Percentiles rank a stretch among this genome's conserved stretches.
These are phyloP conservation scores for Quercus tomentella DNA, from an alignment of 331 rosid genomes.

Conservation along the genomic window DNA sequence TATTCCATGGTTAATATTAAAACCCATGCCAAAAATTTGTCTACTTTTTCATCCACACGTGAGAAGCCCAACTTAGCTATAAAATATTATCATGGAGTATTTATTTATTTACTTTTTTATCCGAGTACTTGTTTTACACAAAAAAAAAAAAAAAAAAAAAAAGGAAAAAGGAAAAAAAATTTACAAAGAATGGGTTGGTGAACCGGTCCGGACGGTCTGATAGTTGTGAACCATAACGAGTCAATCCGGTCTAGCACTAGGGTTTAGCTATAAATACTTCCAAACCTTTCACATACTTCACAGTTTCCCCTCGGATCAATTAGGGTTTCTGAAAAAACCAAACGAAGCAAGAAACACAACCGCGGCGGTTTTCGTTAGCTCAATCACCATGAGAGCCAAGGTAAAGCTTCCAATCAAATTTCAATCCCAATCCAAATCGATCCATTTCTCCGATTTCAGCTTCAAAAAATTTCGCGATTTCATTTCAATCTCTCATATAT, in stretches of 20 bases:
- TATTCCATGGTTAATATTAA: too few relatives aligned
- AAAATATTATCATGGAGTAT: too few relatives aligned
- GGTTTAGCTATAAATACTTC: not conserved
- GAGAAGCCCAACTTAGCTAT: too few relatives aligned
- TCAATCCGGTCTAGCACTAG: not conserved
- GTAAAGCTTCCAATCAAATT: not conserved
- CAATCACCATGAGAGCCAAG: conserved; percentile 1
- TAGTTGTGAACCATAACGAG: not conserved
- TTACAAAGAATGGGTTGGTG: not conserved
- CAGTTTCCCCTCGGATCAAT: too few relatives aligned
- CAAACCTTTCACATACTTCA: not conserved
- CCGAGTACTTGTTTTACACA: too few relatives aligned
- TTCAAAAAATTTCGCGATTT: not conserved
- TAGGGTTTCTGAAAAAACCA: too few relatives aligned
- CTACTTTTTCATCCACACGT: too few relatives aligned
- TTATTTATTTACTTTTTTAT: too few relatives aligned
- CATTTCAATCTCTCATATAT: not conserved
- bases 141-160: too few relatives aligned
- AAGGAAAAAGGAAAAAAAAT: too few relatives aligned
- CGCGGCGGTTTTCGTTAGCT: not conserved
- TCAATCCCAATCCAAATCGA: not conserved
- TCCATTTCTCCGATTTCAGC: too few relatives aligned
- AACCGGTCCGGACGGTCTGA: not conserved
- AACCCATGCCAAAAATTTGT: too few relatives aligned
- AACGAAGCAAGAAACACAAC: not conserved